Evolutionary conservation across 2,329 filamentous ascomycete genomes (phyloP).

Genomic region (Colletotrichum sidae): DNA sequence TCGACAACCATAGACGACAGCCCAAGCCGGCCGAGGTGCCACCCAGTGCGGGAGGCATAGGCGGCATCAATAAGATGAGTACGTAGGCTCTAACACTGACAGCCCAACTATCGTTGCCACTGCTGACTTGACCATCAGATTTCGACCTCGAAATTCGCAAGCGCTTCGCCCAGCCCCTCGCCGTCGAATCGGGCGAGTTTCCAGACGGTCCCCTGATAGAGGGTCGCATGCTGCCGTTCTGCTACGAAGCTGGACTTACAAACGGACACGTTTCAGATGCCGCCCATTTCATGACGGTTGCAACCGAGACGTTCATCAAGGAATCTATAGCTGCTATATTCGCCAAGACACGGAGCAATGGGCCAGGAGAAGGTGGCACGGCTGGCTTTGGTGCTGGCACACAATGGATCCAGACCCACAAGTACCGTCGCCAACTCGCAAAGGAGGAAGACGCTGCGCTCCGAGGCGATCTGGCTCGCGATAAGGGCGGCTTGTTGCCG

Average conservation of each 20-base stretch:
- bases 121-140: constrained; percentile 53
- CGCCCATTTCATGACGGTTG: constrained; percentile 72
- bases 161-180: constrained; percentile 72
- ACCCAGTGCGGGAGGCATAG: constrained; percentile 71
- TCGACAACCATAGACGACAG: constrained; percentile 60
- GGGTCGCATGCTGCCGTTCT: constrained; percentile 74
- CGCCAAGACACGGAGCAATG: constrained; percentile 73
- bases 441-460: constrained; percentile 80
- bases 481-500: constrained; percentile 82
- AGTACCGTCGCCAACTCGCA: constrained; percentile 79
- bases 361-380: constrained; percentile 70
- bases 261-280: constrained; percentile 70
- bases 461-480: constrained; percentile 79
- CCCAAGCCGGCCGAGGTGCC: constrained; percentile 69
- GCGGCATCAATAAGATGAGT: constrained; percentile 80
- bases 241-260: constrained; percentile 73
- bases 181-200: constrained; percentile 76
- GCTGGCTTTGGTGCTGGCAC: constrained; percentile 74
- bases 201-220: constrained; percentile 74
- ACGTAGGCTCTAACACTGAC: constrained; percentile 47
- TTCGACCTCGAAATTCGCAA: constrained; percentile 76
- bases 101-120: not conserved
- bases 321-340: constrained; percentile 73
- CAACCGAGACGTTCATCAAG: constrained; percentile 76
- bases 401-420: constrained; percentile 81